Percentiles rank a stretch among this genome's conserved stretches.
These are phyloP conservation scores for Taphrina sp. DNA, from an alignment of 1,139 yeast species.

Conservation along the genomic window DNA sequence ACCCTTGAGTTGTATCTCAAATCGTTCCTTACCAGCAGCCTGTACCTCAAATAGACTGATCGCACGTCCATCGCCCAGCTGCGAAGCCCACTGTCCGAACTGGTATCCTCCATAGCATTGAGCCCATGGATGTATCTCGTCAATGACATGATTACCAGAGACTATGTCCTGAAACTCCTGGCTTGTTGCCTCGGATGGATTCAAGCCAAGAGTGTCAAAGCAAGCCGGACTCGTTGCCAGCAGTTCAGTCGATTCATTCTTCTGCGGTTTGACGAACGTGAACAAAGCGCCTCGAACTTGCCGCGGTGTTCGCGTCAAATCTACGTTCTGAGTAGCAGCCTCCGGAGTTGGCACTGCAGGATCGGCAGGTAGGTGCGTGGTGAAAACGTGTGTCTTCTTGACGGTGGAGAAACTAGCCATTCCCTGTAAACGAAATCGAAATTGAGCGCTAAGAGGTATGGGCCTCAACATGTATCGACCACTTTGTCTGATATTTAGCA, in stretches of 20 bases:
- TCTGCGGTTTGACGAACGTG: conserved; percentile 67
- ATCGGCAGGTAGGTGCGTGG: conserved; percentile 59
- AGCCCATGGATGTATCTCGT: conserved; percentile 68
- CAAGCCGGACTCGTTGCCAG: conserved; percentile 64
- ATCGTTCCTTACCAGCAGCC: conserved; percentile 47
- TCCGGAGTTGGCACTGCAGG: conserved; percentile 54
- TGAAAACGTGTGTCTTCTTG: conserved; percentile 45
- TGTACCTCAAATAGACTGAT: conserved; percentile 71
- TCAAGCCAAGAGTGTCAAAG: conserved; percentile 59
- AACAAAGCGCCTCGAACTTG: conserved; percentile 63
- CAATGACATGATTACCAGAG: conserved; percentile 57
- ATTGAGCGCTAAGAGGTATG: neutral
- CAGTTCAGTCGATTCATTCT: conserved; percentile 54
- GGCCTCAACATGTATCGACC: too few species aligned
- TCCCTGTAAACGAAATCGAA: neutral
- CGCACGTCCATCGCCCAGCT: conserved; percentile 93
- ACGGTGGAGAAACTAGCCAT: conserved; percentile 34
- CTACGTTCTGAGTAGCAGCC: conserved; percentile 51
- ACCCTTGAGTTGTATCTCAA: conserved; percentile 78
- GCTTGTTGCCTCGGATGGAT: conserved; percentile 46
- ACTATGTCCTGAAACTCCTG: conserved; percentile 57
- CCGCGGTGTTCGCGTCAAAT: conserved; percentile 57
- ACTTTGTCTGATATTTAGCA: too few species aligned
- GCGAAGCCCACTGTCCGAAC: conserved; percentile 96
- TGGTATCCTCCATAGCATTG: conserved; percentile 96